Evolutionary conservation across 192 early-diverging fungal species (phyloP).

Genomic region (Oehlia diaphana): DNA sequence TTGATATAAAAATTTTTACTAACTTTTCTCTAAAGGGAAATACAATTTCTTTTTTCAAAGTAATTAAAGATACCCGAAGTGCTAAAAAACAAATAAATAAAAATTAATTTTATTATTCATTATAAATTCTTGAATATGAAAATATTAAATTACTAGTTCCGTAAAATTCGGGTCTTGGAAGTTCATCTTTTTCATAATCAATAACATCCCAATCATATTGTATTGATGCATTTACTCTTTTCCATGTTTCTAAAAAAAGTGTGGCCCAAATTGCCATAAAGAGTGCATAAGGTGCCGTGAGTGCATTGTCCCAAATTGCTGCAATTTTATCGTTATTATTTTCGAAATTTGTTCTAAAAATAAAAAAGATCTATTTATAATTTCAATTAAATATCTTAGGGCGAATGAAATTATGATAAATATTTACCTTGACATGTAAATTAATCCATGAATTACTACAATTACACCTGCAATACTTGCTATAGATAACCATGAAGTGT

Average conservation of each 20-base stretch:
- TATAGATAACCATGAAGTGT: conserved; percentile 56
- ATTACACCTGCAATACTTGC: conserved; percentile 53
- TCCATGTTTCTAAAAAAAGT: conserved; percentile 65
- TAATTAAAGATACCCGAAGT: conserved; percentile 51
- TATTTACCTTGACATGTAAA: neutral
- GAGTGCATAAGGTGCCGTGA: conserved; percentile 57
- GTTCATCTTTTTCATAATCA: conserved; percentile 52
- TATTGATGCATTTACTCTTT: conserved; percentile 49
- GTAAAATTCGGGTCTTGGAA: conserved; percentile 61
- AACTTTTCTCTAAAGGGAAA: conserved; percentile 44
- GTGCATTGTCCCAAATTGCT: conserved; percentile 59
- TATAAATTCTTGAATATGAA: neutral
- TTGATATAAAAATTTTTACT: conserved; percentile 39
- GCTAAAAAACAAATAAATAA: conserved; percentile 3
- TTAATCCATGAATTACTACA: conserved; percentile 54
- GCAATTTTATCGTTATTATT: neutral
- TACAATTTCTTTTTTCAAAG: conserved; percentile 48
- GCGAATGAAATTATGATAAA: neutral
- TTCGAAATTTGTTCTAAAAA: neutral
- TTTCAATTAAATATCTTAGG: neutral
- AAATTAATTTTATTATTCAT: neutral
- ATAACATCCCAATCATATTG: conserved; percentile 58
- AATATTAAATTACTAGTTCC: conserved; percentile 36
- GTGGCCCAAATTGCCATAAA: conserved; percentile 64
- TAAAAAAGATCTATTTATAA: neutral